A percentile compares a stretch with the other conserved stretches of the same genome.
These are phyloP conservation scores for Sarocladiaceae sp. DNA, from an alignment of 2,329 filamentous ascomycete species.

Conservation along the genomic window DNA sequence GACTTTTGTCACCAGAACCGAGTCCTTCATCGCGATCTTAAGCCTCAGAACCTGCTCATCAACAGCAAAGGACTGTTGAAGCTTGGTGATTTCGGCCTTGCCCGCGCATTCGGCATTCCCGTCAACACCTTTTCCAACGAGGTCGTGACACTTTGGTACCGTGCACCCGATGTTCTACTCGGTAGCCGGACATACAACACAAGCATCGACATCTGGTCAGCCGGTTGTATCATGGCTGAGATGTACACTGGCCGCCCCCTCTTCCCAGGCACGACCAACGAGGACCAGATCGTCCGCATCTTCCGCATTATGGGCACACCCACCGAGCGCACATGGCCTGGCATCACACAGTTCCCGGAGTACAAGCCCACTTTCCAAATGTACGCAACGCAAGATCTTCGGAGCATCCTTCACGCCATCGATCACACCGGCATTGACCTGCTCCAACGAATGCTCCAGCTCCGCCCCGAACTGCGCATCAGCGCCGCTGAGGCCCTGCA, in stretches of 20 bases:
- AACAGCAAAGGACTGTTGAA: conserved; percentile 89
- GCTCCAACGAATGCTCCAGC: conserved; percentile 84
- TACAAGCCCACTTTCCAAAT: conserved; percentile 95
- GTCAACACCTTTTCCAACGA: conserved; percentile 99
- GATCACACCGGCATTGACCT: conserved; percentile 84
- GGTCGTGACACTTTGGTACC: conserved; percentile 96
- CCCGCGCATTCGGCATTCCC: conserved; percentile 91
- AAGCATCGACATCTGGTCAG: conserved; percentile 99
- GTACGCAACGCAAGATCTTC: conserved; percentile 87
- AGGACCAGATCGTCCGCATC: conserved; percentile 95
- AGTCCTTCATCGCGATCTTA: conserved; percentile 90
- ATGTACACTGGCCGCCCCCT: conserved; percentile 96
- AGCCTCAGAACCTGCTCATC: conserved; percentile 94
- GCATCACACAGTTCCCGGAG: conserved; percentile 92
- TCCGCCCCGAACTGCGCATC: conserved; percentile 87
- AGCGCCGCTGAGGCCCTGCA: conserved; percentile 81
- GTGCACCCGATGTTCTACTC: conserved; percentile 90
- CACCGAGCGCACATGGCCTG: conserved; percentile 91
- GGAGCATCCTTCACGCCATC: conserved; percentile 83
- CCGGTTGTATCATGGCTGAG: conserved; percentile 99
- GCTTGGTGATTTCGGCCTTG: conserved; percentile 90
- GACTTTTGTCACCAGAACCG: conserved; percentile 98
- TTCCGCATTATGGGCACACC: conserved; percentile 99
- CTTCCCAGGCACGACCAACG: conserved; percentile 96
- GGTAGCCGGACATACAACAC: conserved; percentile 97